Conservation (phyloP, 1,139 yeast genomes). For the Yamadazyma conglobata region DNA sequence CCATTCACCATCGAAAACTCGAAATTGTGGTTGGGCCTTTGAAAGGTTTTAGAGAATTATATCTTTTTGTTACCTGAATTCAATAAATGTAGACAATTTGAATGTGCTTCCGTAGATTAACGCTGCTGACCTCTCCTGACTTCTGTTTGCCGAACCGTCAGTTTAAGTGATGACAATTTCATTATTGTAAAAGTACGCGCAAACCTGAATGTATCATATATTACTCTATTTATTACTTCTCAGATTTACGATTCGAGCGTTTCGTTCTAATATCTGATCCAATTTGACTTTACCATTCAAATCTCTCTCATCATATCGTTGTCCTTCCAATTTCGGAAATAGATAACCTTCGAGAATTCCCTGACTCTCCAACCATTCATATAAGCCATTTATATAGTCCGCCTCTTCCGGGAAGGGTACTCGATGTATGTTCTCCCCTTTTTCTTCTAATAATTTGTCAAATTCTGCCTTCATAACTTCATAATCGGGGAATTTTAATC, state of each 20-base stretch:
- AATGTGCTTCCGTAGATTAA: no score
- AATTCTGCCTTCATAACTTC: conserved; percentile 27
- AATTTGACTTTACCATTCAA: conserved; percentile 6
- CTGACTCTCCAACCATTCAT: conserved; percentile 2
- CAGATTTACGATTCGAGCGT: no score
- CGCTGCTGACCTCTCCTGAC: no score
- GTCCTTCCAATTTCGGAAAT: conserved; percentile 9
- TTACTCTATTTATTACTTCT: no score
- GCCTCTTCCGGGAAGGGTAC: conserved; percentile 27
- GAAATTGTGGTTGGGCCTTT: conserved; percentile 21
- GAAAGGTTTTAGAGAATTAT: no score
- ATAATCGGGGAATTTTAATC: conserved; percentile 30
- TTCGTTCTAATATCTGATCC: conserved; percentile 5
- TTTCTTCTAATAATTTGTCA: conserved; percentile 17
- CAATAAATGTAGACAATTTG: no score
- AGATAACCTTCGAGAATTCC: conserved; percentile 4
- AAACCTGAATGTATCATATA: no score
- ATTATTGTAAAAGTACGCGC: no score
- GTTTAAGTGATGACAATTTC: no score
- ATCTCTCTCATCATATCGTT: conserved; percentile 6
- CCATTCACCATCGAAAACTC: conserved; percentile 25
- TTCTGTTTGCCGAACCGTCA: no score
- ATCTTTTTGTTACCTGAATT: no score
- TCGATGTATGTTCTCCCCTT: conserved; percentile 27
- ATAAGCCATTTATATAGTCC: conserved; percentile 16